Base-by-base conservation (phyloP, 352 stramenopile genomes). In the Phytophthora melonis region DNA sequence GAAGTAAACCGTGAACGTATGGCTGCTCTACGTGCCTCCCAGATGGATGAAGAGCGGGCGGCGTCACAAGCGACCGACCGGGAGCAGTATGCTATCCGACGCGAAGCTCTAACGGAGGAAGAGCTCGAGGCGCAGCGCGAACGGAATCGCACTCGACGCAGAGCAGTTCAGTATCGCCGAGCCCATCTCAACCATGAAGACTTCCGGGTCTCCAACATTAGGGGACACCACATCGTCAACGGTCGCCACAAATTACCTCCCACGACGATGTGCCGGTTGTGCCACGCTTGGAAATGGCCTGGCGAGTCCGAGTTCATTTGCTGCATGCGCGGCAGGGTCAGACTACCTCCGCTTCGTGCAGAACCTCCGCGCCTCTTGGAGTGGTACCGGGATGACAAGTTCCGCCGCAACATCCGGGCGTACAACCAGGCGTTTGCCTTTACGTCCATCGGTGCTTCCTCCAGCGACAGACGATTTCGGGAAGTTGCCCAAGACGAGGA, bases 341-440 rank as follows among this genome's bases (percentile, higher is more conserved):
- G 30, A 16, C 49, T 56, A 13, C 18, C 21, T 34, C 21, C 8
- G 1, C 21, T 56, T 14, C 16, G 16, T 8, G 6, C 14, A 18
- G 43, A 7, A 52, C 43, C 43, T 52, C 43, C 43, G 5, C 13
- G 43, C 13, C 43, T 52, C 13, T 18, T 23, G 6, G 13, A 52
- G n/a, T 18, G 5, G 43, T 52, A 52, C 21, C 10, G 43, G 21
- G n/a, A 56, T 21, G 43, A 41, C 25, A 5, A 45, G 5, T 59
- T 45, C 18, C 25, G 25, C 34, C 6, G 5, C 16, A 13, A 32
- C 1, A 49, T 49, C 23, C 55, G 32, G 13, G 32, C 32, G 7
- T 61, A 61, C 55, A 61, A 61, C 32, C 55, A 61, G 32, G 30
- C n/a, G 32, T 61, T 50, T 23, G 55, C 55, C n/a, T 50, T 61